Base-by-base conservation (phyloP, 768 basidiomycete genomes). In the Naganishia vaughanmartiniae region DNA sequence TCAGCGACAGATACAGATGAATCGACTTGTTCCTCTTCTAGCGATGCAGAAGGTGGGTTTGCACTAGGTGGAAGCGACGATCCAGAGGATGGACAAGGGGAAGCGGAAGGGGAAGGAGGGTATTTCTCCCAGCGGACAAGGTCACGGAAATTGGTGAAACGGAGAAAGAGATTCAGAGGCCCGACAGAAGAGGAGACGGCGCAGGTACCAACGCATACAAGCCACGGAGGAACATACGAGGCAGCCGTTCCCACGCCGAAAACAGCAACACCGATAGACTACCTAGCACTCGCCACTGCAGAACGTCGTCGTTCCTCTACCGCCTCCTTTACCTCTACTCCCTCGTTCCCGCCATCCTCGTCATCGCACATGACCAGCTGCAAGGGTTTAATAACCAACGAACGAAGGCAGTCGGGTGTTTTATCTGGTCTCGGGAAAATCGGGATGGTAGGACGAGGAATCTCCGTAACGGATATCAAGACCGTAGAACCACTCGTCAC, bases 251-350 rank as follows among this genome's bases (percentile, higher is more conserved):
- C n/a, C 24, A 42, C 42, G 9, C 7, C 60, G 48, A n/a, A 51
- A 51, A 26, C 31, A n/a, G 6, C 60, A 36, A 45, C 39, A 45
- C 60, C 60, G 6, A 63, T 63, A 63, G 60, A 63, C 21, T 63
- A 63, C 42, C 60, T 63, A 5, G 60, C 60, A 14, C 60, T 63
- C 17, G 60, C 60, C 0, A 5, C 60, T 17, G 60, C 60, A 4
- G 60, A 42, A 30, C 39, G 60, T 4, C 60, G 60, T 11, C 60
- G 39, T 24, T 45, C 60, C 1, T 63, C 42, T 5, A 36, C 58
- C n/a, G n/a, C n/a, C n/a, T n/a, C n/a, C 12, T 63, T 63, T 30
- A 42, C 60, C 4, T 34, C 60, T 2, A 26, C 60, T 2, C 26
- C 26, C 14, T 11, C 39, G 4, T 15, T 26, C 2, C 11, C 26